Base-by-base conservation (phyloP, 2,329 filamentous ascomycete genomes). In the Arthroderma uncinatum region DNA sequence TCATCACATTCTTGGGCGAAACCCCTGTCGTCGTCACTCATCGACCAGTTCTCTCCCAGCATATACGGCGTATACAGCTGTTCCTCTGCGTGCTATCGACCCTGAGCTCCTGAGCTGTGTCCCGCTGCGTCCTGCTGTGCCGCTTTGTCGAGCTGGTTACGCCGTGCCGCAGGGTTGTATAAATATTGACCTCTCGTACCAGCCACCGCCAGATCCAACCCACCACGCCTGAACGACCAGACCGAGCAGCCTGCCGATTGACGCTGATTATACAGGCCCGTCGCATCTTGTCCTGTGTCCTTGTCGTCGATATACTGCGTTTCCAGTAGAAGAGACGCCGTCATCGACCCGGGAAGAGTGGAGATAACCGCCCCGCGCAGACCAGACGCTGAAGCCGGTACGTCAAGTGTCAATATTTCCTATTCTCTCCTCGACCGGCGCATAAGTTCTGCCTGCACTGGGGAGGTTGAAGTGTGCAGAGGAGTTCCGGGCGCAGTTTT, bases 1-100 rank as follows among this genome's bases (percentile, higher is more conserved):
- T 50, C 44, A 50, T 50, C 44, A 50, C 44, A 50, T 50, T n/a
- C 44, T 50, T 50, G 44, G 25, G 44, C 44, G 44, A 48, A 9
- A 33, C 14, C 44, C 25, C 2, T 33, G 23, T 9, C 25, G 4
- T 14, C 14, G 23, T 33, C 25, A 12, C 33, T 25, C 25, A n/a
- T 19, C 25, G 34, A 12, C 34, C 14, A 5, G 4, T 47, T 30
- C 28, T 30, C 28, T 30, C 28, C 7, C 7, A 3, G 28, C 28
- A n/a, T n/a, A n/a, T n/a, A n/a, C n/a, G n/a, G n/a, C n/a, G n/a
- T n/a, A n/a, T n/a, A n/a, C n/a, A n/a, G n/a, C n/a, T n/a, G n/a
- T n/a, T n/a, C n/a, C n/a, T n/a, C n/a, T n/a, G n/a, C n/a, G n/a
- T n/a, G n/a, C n/a, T n/a, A n/a, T n/a, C n/a, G n/a, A n/a, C n/a